phyloP scores from a whole-genome alignment of 257 asterid genomes.

The Salvia splendens region DNA sequence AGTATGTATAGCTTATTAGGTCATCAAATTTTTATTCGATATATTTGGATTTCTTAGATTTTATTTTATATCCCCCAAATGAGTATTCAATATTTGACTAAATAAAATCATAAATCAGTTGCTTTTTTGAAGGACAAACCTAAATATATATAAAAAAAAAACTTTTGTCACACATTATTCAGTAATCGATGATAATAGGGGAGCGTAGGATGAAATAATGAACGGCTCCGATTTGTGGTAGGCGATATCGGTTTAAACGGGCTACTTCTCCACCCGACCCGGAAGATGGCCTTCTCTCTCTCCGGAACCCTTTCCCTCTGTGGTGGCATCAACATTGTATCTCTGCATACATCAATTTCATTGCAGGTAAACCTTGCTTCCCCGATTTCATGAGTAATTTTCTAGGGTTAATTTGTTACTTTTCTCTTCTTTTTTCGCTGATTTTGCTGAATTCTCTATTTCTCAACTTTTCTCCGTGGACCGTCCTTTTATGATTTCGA shows the following conservation, averaged over 20 bases:
- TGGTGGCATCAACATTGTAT: constrained; percentile 21
- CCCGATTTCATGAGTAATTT: neutral
- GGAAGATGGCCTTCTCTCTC: constrained; percentile 24
- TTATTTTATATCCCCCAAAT: neutral
- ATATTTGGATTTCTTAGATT: too few species aligned
- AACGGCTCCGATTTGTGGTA: constrained; percentile 31
- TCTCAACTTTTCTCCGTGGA: constrained; percentile 9
- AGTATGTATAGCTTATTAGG: neutral
- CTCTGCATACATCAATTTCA: constrained; percentile 13
- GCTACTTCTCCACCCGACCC: constrained; percentile 24
- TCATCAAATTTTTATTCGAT: too few species aligned
- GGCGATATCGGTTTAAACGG: constrained; percentile 23
- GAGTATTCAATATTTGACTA: too few species aligned
- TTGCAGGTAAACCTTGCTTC: constrained; percentile 20
- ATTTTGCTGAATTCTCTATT: constrained; percentile 15
- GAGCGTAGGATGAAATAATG: constrained; percentile 8
- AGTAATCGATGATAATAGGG: neutral
- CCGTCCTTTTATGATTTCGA: constrained; percentile 2
- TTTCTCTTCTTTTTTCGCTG: neutral
- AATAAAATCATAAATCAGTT: too few species aligned
- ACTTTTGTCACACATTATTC: too few species aligned
- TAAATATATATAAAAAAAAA: too few species aligned
- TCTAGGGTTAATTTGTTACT: neutral
- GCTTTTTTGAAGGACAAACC: neutral
- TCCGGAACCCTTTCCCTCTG: constrained; percentile 26